phyloP scores from a whole-genome alignment of 2,329 filamentous ascomycete species.

The Trichoderma sp. region DNA sequence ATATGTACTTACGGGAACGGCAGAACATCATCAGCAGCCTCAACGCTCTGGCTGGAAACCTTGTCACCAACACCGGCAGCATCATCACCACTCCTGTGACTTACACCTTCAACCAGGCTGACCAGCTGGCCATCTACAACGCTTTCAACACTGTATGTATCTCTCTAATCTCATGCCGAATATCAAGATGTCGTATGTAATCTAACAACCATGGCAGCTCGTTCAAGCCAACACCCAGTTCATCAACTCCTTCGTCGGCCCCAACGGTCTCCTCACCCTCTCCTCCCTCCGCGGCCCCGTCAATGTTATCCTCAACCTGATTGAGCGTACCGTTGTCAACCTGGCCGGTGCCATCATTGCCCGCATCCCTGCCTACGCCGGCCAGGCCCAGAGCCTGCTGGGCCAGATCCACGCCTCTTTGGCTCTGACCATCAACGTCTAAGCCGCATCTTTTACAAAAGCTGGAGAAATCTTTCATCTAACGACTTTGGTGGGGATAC shows the following conservation, averaged over 20 bases:
- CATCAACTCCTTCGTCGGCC: conserved; percentile 25
- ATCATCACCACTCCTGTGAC: background rate
- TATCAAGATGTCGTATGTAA: background rate
- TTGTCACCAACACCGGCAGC: background rate
- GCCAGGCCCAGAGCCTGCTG: conserved; percentile 11
- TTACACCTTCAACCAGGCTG: conserved; percentile 7
- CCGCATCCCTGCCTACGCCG: conserved; percentile 22
- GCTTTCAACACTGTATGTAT: conserved; percentile 22
- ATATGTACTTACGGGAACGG: background rate
- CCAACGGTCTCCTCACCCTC: conserved; percentile 16
- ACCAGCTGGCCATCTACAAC: conserved; percentile 22
- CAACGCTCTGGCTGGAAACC: background rate
- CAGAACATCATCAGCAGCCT: background rate
- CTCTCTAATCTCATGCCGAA: background rate
- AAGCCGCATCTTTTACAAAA: background rate
- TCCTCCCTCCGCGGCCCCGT: conserved; percentile 22
- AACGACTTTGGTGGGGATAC: background rate
- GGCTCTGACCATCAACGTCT: background rate
- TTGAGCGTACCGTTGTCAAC: conserved; percentile 25
- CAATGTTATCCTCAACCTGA: conserved; percentile 21
- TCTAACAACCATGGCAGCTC: conserved; percentile 20
- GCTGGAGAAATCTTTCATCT: background rate
- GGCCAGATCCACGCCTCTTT: background rate
- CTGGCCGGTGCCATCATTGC: conserved; percentile 23
- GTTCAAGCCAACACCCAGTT: conserved; percentile 23